A percentile compares a stretch with the other conserved stretches of the same genome.
Conservation (phyloP, 176 grass and related monocot genomes). For the Aegilops bicornis region DNA sequence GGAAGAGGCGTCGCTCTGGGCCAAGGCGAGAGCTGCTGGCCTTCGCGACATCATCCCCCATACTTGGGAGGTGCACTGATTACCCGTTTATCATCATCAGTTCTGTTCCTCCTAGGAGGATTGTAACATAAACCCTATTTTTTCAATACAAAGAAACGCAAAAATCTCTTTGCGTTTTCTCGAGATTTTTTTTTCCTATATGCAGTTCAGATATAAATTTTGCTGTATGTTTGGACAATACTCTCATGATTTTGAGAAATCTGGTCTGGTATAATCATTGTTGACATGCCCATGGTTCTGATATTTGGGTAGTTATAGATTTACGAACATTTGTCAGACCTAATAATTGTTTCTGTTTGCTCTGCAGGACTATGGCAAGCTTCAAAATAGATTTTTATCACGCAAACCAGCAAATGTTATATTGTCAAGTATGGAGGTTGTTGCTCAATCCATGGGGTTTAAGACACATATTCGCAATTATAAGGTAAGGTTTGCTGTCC, state of each 20-base stretch:
- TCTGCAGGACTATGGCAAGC: constrained; percentile 73
- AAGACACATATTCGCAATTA: constrained; percentile 98
- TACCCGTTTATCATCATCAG: too few relatives aligned
- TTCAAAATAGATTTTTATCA: constrained; percentile 86
- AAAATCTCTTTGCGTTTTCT: too few relatives aligned
- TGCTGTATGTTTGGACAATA: constrained; percentile 12
- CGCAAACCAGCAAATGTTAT: constrained; percentile 78
- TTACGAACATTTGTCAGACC: constrained; percentile 8
- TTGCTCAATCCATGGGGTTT: constrained; percentile 98
- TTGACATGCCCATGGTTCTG: constrained; percentile 6
- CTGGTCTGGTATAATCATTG: constrained; percentile 1
- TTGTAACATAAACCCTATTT: too few relatives aligned
- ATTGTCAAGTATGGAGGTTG: constrained; percentile 93
- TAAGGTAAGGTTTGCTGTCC: constrained; percentile 56
- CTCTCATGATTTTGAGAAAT: not conserved
- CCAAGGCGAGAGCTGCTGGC: too few relatives aligned
- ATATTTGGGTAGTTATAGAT: not conserved
- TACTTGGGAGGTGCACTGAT: too few relatives aligned
- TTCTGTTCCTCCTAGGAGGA: too few relatives aligned
- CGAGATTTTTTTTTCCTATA: not conserved
- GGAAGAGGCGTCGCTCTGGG: too few relatives aligned
- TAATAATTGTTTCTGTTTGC: constrained; percentile 29
- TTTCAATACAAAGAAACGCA: too few relatives aligned
- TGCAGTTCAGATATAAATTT: not conserved
- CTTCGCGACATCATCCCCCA: too few relatives aligned